Percentiles rank a stretch among this genome's conserved stretches.
phyloP scores from a whole-genome alignment of 164 flowering plant genomes.

The Protea cynaroides region DNA sequence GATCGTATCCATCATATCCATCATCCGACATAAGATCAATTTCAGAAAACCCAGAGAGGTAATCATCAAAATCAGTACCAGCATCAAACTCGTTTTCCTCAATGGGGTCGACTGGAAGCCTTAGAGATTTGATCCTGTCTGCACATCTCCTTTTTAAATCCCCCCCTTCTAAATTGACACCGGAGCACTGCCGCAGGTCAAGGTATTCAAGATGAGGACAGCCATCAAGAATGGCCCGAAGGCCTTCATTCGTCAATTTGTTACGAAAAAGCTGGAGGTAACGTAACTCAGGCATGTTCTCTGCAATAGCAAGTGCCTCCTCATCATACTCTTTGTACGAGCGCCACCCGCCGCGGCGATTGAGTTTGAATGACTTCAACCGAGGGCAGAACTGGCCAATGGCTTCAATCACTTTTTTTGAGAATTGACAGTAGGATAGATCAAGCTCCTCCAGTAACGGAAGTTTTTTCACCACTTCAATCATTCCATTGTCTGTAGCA shows the following conservation, averaged over 20 bases:
- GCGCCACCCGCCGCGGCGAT: neutral
- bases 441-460: conserved; percentile 36
- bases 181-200: conserved; percentile 22
- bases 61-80: neutral
- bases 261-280: conserved; percentile 20
- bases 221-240: conserved; percentile 27
- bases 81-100: neutral
- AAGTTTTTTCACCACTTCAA: conserved; percentile 23
- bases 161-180: conserved; percentile 16
- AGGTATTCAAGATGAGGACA: conserved; percentile 30
- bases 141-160: conserved; percentile 18
- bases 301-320: conserved; percentile 23
- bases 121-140: conserved; percentile 11
- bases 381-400: conserved; percentile 28
- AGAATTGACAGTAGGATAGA: conserved; percentile 8
- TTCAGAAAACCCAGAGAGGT: neutral
- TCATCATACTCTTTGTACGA: conserved; percentile 6
- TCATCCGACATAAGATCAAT: neutral
- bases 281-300: conserved; percentile 20
- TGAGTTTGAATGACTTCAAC: conserved; percentile 17
- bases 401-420: conserved; percentile 21
- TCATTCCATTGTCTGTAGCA: conserved; percentile 23
- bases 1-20: neutral
- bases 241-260: conserved; percentile 20
- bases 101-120: conserved; percentile 13